Percentiles rank a stretch among this genome's conserved stretches.
phyloP scores from a whole-genome alignment of 1,139 yeast genomes.

The Sugiyamaella japonica region DNA sequence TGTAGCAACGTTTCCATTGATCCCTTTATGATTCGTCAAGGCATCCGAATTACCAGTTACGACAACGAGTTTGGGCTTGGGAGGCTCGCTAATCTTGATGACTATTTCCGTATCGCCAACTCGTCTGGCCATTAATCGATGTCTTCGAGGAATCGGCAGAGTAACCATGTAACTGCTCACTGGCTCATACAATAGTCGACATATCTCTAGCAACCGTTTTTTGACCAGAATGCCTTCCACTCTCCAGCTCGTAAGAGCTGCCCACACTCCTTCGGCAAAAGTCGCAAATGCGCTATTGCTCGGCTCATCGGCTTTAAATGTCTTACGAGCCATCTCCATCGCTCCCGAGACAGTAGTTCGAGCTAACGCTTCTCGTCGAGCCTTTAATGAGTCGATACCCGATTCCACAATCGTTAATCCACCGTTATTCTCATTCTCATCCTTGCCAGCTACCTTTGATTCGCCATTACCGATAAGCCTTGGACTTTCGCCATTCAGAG shows the following conservation, averaged over 20 bases:
- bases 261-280: constrained; percentile 45
- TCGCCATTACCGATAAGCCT: constrained; percentile 5
- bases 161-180: constrained; percentile 59
- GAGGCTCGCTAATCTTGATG: constrained; percentile 10
- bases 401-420: constrained; percentile 20
- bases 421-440: constrained; percentile 43
- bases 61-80: constrained; percentile 18
- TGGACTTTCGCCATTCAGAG: constrained; percentile 53
- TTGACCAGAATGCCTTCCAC: constrained; percentile 60
- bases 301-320: constrained; percentile 53
- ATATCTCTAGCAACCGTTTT: constrained; percentile 61
- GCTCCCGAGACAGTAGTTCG: constrained; percentile 60
- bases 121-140: constrained; percentile 60
- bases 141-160: constrained; percentile 66
- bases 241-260: constrained; percentile 17
- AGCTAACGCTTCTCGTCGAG: constrained; percentile 45
- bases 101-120: constrained; percentile 5
- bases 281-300: constrained; percentile 57
- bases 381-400: constrained; percentile 21
- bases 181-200: constrained; percentile 67
- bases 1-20: background rate
- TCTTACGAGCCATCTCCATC: constrained; percentile 63
- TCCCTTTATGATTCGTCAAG: background rate
- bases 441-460: background rate
- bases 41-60: constrained; percentile 2